phyloP scores from a whole-genome alignment of 805 yeast species.

The Lachancea sp. region DNA sequence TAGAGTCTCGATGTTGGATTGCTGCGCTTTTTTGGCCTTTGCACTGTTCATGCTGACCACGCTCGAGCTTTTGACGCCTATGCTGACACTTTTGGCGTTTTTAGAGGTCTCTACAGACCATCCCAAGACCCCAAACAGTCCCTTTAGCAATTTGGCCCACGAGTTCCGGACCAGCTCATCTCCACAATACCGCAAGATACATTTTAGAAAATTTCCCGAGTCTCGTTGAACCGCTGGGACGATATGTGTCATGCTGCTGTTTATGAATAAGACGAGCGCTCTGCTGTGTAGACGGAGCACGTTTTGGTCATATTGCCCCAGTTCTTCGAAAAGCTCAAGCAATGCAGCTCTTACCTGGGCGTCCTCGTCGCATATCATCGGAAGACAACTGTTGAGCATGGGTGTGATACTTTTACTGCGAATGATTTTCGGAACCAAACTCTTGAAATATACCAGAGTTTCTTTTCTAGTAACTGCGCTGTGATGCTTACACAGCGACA shows the following conservation, averaged over 20 bases:
- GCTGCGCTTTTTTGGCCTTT: conserved; percentile 16
- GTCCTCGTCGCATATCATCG: conserved; percentile 49
- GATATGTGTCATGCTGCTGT: conserved; percentile 92
- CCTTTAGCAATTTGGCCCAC: conserved; percentile 63
- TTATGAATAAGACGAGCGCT: conserved; percentile 62
- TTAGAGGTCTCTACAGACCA: conserved; percentile 47
- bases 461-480: conserved; percentile 65
- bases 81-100: conserved; percentile 23
- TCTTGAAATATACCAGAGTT: conserved; percentile 49
- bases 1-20: conserved; percentile 35
- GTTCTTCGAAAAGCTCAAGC: conserved; percentile 40
- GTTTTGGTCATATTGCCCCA: conserved; percentile 45
- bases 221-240: conserved; percentile 68
- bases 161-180: conserved; percentile 52
- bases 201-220: conserved; percentile 59
- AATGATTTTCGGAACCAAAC: conserved; percentile 43
- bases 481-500: conserved; percentile 72
- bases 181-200: conserved; percentile 50
- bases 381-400: conserved; percentile 25
- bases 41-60: conserved; percentile 12
- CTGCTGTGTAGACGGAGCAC: conserved; percentile 56
- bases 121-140: conserved; percentile 63
- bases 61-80: conserved; percentile 11
- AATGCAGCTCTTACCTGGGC: conserved; percentile 56
- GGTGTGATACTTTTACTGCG: conserved; percentile 27